Evolutionary conservation across 148 eudicot genomes (phyloP).

Genomic region (Fagopyrum esculentum): DNA sequence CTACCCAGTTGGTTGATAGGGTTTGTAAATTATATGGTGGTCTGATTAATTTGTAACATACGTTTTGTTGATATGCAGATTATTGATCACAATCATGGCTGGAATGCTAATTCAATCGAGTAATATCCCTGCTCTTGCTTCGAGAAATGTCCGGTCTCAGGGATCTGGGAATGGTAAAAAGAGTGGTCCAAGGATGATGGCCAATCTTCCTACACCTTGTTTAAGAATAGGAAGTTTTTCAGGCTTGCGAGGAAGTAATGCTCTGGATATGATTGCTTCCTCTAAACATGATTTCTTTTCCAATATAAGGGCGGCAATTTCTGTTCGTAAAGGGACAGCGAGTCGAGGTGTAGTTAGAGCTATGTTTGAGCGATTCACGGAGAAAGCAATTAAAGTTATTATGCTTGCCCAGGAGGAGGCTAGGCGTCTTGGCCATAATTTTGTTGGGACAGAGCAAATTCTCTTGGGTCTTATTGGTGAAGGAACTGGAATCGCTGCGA

Average conservation of each 20-base stretch:
- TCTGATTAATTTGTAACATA: background rate
- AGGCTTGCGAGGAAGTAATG: constrained; percentile 66
- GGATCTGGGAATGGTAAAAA: constrained; percentile 44
- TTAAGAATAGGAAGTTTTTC: constrained; percentile 47
- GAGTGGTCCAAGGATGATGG: constrained; percentile 39
- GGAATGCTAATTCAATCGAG: constrained; percentile 72
- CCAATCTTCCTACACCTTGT: constrained; percentile 32
- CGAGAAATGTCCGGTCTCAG: constrained; percentile 42
- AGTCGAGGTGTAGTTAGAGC: constrained; percentile 58
- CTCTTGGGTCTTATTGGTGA: constrained; percentile 93
- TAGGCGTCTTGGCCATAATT: constrained; percentile 80
- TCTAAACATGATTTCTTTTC: constrained; percentile 9
- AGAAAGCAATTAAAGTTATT: constrained; percentile 92
- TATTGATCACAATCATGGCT: constrained; percentile 41
- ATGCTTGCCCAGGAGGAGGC: constrained; percentile 99
- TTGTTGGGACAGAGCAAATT: constrained; percentile 97
- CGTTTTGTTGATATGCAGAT: background rate
- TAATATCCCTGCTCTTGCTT: constrained; percentile 48
- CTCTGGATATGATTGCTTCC: constrained; percentile 40
- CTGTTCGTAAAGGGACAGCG: constrained; percentile 29
- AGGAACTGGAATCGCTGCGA: constrained; percentile 99
- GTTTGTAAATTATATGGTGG: background rate
- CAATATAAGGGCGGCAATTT: constrained; percentile 7
- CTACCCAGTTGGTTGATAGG: background rate
- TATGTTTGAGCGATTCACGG: constrained; percentile 96